Base-by-base conservation (phyloP, 2,329 filamentous ascomycete genomes). In the Allantophomopsis lycopodina region DNA sequence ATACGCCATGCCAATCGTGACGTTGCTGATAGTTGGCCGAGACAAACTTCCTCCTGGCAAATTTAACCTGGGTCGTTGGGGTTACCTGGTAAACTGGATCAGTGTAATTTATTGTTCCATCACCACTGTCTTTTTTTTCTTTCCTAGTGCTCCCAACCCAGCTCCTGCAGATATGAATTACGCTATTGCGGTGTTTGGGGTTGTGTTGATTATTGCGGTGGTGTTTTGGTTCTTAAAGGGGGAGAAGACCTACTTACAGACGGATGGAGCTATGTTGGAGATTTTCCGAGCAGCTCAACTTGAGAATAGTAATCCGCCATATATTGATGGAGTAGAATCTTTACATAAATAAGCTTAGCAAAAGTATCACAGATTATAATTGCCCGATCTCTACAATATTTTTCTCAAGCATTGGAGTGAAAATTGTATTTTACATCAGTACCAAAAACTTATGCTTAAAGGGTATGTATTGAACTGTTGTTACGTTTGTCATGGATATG, bases 121-220 rank as follows among this genome's bases (percentile, higher is more conserved):
- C 39, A 71, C 68, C 2, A 68, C 66, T 0, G 59, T 73, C 18
- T 71, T 73, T 52, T 73, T 72, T 60, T 67, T 73, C 49, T 73
- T 73, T 46, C 69, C 69, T 0, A 53, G 53, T 0, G 43, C 41
- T 0, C 69, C 69, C 0, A 61, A 62, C 42, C 69, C 69, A 0
- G 44, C 60, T 0, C 50, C 57, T 0, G 53, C 55, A n/a, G 66
- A 73, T 43, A 73, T 73, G 69, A 73, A 73, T 51, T 73, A 65
- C 48, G 69, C 70, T 5, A 71, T 73, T 46, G 69, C 64, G 1
- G 69, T 73, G 1, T 73, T 73, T 46, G 69, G 66, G 1, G 60
- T 72, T 16, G 70, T 73, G 68, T 45, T 73, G 38, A 55, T 70
- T 2, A 57, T 72, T 7, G 59, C 67, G 0, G 32, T 70, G 1